A percentile compares a stretch with the other conserved stretches of the same genome.
These are phyloP conservation scores for Pterulicium gracile DNA, from an alignment of 1,284 basidiomycete genomes.

Conservation along the genomic window DNA sequence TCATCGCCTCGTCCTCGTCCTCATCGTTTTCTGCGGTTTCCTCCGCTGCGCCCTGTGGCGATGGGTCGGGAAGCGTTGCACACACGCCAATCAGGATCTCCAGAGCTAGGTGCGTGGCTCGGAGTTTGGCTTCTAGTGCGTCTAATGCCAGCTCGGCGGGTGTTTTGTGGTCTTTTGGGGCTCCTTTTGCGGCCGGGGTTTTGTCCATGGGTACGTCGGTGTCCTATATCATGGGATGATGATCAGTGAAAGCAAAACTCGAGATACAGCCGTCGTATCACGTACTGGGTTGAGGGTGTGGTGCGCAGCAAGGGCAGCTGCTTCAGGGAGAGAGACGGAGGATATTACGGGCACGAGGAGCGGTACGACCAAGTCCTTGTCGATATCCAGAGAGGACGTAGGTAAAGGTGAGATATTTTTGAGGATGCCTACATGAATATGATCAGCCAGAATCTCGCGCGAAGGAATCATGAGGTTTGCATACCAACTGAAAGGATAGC, in stretches of 20 bases:
- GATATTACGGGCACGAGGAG: constrained; percentile 59
- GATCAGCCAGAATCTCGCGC: constrained; percentile 4
- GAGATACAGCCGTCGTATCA: background rate
- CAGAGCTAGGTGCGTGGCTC: constrained; percentile 68
- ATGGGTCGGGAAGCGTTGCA: constrained; percentile 75
- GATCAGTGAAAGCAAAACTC: too few relatives aligned
- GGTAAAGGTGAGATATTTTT: constrained; percentile 68
- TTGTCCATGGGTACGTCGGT: constrained; percentile 44
- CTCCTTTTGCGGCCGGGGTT: constrained; percentile 44
- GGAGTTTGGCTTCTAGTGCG: constrained; percentile 60
- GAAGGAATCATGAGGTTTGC: constrained; percentile 11
- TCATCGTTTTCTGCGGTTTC: too few relatives aligned
- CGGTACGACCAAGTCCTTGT: constrained; percentile 65
- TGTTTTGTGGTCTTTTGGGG: constrained; percentile 67
- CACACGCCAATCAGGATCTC: constrained; percentile 84
- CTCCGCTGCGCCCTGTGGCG: constrained; percentile 17
- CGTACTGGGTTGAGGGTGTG: constrained; percentile 1
- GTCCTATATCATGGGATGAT: constrained; percentile 22
- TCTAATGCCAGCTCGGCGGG: constrained; percentile 60
- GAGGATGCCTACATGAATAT: constrained; percentile 46
- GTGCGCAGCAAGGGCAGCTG: constrained; percentile 10
- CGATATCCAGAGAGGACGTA: constrained; percentile 57
- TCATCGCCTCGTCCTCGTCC: constrained; percentile 24
- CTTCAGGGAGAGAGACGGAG: constrained; percentile 48
- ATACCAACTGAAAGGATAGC: constrained; percentile 65